Evolutionary conservation across 257 asterid species (phyloP).

Genomic region (Gynochthodes officinalis): DNA sequence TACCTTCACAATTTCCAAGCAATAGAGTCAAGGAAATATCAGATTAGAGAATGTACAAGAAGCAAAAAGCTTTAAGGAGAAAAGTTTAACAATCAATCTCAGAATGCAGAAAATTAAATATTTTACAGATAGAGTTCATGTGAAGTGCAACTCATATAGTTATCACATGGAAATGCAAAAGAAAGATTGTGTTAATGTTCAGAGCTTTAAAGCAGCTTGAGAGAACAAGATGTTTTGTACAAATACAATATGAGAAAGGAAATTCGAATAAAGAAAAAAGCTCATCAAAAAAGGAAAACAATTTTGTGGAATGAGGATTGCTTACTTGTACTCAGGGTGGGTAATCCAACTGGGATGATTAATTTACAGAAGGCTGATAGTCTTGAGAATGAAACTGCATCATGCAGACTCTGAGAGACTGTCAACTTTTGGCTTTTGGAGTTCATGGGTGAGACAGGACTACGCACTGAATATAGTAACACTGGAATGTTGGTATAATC

Average conservation of each 20-base stretch:
- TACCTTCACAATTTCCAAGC: conserved; percentile 40
- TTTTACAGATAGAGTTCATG: not conserved
- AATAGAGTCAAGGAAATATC: conserved; percentile 5
- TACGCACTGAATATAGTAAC: conserved; percentile 61
- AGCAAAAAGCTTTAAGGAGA: conserved; percentile 8
- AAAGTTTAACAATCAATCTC: not conserved
- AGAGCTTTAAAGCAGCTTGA: not conserved
- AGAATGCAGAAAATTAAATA: not conserved
- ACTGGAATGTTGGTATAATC: conserved; percentile 84
- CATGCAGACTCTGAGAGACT: conserved; percentile 58
- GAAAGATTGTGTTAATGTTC: not conserved
- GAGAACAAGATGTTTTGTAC: not conserved
- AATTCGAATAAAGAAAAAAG: not conserved
- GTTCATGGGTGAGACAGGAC: conserved; percentile 41
- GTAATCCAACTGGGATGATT: conserved; percentile 81
- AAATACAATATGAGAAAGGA: not conserved
- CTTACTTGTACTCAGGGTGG: conserved; percentile 70
- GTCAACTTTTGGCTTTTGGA: conserved; percentile 48
- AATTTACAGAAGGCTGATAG: conserved; percentile 67
- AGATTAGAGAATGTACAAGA: not conserved
- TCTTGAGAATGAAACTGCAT: conserved; percentile 83
- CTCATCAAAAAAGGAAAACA: conserved; percentile 8
- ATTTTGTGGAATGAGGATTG: conserved; percentile 16
- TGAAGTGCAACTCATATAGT: not conserved
- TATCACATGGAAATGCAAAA: not conserved